Base-by-base conservation (phyloP, 2,329 filamentous ascomycete species). In the Clarireedia paspali region DNA sequence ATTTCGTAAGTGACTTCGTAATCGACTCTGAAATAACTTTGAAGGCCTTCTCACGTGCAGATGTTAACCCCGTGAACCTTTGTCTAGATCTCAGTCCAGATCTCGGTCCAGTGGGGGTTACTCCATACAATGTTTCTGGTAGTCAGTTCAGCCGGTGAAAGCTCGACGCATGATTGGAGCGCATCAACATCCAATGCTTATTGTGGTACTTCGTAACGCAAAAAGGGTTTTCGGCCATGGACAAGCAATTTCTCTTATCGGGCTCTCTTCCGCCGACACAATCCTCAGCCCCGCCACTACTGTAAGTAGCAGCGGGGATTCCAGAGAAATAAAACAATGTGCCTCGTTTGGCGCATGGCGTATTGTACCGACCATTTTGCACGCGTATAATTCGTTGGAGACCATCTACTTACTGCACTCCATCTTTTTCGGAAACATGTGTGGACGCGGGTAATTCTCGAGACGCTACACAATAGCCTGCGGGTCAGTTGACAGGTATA, bases 221-320 rank as follows among this genome's bases (percentile, higher is more conserved):
- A 34, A 14, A 34, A 14, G 30, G 7, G 30, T 34, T 36, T 26
- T 40, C 26, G 14, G 10, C 34, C 20, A 45, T 46, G 42, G n/a
- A 38, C 24, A 34, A 38, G 14, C 12, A 12, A 46, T 6, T 55
- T 45, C 38, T 50, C 14, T 44, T 36, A 42, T 55, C 56, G 56
- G 56, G 44, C 47, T 47, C 52, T 55, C 51, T 57, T 50, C 51
- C 51, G 45, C 56, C 56, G 56, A 57, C 36, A 44, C 30, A 15
- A 50, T 42, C 10, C 36, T 44, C 17, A 23, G 40, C 42, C 48
- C 54, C 54, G 50, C 54, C 30, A 56, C 48, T 26, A 34, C 26
- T 5, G 26, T 6, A 40, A 27, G n/a, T 47, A 40, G 20, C 30
- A 48, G 53, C 53, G 47, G 47, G 53, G 53, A 24, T 38, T 26